Evolutionary conservation across 805 yeast genomes (phyloP).

Genomic region (Wickerhamomyces bovis): DNA sequence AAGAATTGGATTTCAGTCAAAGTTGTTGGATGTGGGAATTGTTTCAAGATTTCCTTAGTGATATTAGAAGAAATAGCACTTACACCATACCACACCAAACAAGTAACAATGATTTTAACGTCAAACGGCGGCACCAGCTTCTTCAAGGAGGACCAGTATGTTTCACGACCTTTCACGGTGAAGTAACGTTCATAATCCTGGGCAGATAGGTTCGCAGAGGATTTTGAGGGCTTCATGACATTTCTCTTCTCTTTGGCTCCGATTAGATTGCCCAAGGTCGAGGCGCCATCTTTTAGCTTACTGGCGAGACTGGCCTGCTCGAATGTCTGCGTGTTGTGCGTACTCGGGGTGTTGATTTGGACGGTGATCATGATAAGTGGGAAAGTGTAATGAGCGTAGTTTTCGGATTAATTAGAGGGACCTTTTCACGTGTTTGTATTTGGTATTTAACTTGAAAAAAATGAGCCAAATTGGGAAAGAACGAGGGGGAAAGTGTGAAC

Average conservation of each 20-base stretch:
- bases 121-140: slow-evolving; percentile 28
- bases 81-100: slow-evolving; percentile 73
- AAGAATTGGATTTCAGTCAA: slow-evolving; percentile 84
- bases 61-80: slow-evolving; percentile 80
- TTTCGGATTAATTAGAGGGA: too few relatives aligned
- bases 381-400: too few relatives aligned
- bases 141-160: slow-evolving; percentile 6
- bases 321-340: slow-evolving; percentile 2
- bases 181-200: slow-evolving; percentile 21
- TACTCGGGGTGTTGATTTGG: slow-evolving; percentile 7
- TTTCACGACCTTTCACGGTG: slow-evolving; percentile 16
- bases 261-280: not conserved
- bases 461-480: not conserved
- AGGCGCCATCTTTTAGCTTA: slow-evolving; percentile 1
- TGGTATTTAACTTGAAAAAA: too few relatives aligned
- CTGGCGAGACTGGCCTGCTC: slow-evolving; percentile 1
- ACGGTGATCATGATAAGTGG: slow-evolving; percentile 5
- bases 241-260: not conserved
- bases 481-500: too few relatives aligned
- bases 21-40: slow-evolving; percentile 77
- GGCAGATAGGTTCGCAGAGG: slow-evolving; percentile 16
- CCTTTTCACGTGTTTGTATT: too few relatives aligned
- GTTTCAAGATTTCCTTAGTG: slow-evolving; percentile 66
- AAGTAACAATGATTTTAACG: slow-evolving; percentile 44
- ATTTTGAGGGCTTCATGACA: slow-evolving; percentile 23